Percentiles rank a stretch among this genome's conserved stretches.
These are phyloP conservation scores for Alectoria sarmentosa DNA, from an alignment of 495 filamentous ascomycete genomes.

Conservation along the genomic window DNA sequence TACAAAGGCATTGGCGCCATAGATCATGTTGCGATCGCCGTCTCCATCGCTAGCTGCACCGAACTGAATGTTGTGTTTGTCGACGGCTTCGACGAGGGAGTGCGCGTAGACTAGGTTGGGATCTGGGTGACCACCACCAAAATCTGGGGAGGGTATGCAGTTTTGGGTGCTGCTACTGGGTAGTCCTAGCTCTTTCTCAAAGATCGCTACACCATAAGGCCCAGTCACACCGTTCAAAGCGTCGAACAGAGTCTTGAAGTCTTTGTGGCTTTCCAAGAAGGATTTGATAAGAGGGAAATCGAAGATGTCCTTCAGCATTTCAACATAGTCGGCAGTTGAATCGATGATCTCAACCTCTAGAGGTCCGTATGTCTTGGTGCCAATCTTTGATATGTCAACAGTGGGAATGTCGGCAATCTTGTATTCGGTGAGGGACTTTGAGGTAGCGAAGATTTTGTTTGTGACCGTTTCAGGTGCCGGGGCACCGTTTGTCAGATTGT, in stretches of 20 bases:
- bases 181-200: slow-evolving; percentile 85
- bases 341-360: slow-evolving; percentile 95
- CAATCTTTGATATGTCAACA: slow-evolving; percentile 75
- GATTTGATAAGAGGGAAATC: slow-evolving; percentile 92
- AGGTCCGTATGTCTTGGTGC: slow-evolving; percentile 70
- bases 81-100: slow-evolving; percentile 86
- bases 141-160: slow-evolving; percentile 86
- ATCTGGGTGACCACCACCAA: slow-evolving; percentile 94
- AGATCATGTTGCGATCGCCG: slow-evolving; percentile 99
- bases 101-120: slow-evolving; percentile 98
- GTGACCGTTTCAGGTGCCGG: slow-evolving; percentile 93
- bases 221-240: slow-evolving; percentile 92
- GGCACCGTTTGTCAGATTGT: slow-evolving; percentile 93
- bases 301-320: slow-evolving; percentile 96
- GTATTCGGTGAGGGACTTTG: slow-evolving; percentile 84
- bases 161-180: slow-evolving; percentile 75
- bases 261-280: slow-evolving; percentile 74
- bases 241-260: slow-evolving; percentile 97
- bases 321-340: slow-evolving; percentile 82
- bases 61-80: slow-evolving; percentile 88
- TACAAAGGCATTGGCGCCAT: slow-evolving; percentile 92
- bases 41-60: slow-evolving; percentile 95
- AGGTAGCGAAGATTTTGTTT: slow-evolving; percentile 91
- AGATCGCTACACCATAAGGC: slow-evolving; percentile 89
- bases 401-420: slow-evolving; percentile 84